Evolutionary conservation across 2,329 filamentous ascomycete species (phyloP).

Genomic region (Hansfordia pulvinata): DNA sequence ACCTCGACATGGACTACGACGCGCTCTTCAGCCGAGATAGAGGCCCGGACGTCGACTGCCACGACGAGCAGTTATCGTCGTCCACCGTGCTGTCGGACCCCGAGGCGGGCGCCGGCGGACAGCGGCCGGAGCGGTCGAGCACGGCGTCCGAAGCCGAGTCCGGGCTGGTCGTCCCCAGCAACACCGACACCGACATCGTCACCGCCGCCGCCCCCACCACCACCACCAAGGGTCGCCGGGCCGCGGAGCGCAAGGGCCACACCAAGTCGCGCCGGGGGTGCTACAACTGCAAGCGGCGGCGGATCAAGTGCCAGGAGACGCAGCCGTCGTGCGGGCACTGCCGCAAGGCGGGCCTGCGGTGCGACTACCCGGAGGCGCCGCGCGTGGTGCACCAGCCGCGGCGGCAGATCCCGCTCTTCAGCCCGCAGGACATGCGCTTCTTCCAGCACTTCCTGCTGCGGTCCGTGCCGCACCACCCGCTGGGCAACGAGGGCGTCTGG

Average conservation of each 20-base stretch:
- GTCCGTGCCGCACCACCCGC: constrained; percentile 49
- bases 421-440: constrained; percentile 51
- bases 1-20: too few relatives aligned
- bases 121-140: too few relatives aligned
- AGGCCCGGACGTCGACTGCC: too few relatives aligned
- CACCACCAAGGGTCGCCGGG: constrained; percentile 25
- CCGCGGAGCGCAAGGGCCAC: constrained; percentile 48
- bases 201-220: too few relatives aligned
- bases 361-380: constrained; percentile 43
- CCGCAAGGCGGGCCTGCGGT: constrained; percentile 44
- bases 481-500: constrained; percentile 55
- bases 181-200: too few relatives aligned
- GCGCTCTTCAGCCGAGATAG: too few relatives aligned
- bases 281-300: constrained; percentile 52
- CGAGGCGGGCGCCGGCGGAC: too few relatives aligned
- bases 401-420: constrained; percentile 43
- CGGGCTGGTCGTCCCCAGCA: too few relatives aligned
- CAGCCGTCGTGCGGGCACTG: constrained; percentile 50
- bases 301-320: constrained; percentile 59
- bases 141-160: too few relatives aligned
- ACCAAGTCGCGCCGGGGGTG: constrained; percentile 54
- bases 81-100: too few relatives aligned
- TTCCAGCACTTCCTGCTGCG: constrained; percentile 53
- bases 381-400: constrained; percentile 42
- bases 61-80: too few relatives aligned